phyloP scores from a whole-genome alignment of 2,329 filamentous ascomycete genomes.

The Alternaria solani region DNA sequence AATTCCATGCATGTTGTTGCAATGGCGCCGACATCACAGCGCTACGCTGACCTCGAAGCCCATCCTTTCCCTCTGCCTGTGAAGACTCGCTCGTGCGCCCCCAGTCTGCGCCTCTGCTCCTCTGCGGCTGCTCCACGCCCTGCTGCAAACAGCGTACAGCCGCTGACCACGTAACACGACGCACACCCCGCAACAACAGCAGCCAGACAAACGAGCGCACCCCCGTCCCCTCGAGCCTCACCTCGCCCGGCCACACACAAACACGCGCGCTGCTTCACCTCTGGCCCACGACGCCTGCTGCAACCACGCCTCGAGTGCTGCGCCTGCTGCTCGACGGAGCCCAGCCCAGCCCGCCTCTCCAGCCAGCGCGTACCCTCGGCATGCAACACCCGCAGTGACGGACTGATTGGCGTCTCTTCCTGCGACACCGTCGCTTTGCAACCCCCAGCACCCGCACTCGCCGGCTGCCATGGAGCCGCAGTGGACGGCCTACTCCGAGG shows the following conservation, averaged over 20 bases:
- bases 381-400: slow-evolving; percentile 45
- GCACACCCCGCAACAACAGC: slow-evolving; percentile 21
- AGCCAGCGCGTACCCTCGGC: slow-evolving; percentile 38
- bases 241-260: background rate
- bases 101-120: background rate
- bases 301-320: background rate
- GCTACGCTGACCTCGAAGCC: slow-evolving; percentile 14
- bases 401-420: slow-evolving; percentile 47
- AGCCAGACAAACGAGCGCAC: slow-evolving; percentile 6
- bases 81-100: slow-evolving; percentile 2
- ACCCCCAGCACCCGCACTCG: slow-evolving; percentile 13
- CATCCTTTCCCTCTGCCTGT: slow-evolving; percentile 13
- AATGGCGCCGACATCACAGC: slow-evolving; percentile 20
- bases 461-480: slow-evolving; percentile 47
- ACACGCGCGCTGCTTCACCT: slow-evolving; percentile 3
- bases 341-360: slow-evolving; percentile 1
- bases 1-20: slow-evolving; percentile 18
- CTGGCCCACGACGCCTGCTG: background rate
- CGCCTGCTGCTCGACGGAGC: slow-evolving; percentile 1
- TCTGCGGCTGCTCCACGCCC: background rate
- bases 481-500: slow-evolving; percentile 50
- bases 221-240: slow-evolving; percentile 12
- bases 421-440: slow-evolving; percentile 34
- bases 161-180: slow-evolving; percentile 15
- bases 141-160: slow-evolving; percentile 7